phyloP scores from a whole-genome alignment of 768 basidiomycete genomes.

The Auricularia heimuer region DNA sequence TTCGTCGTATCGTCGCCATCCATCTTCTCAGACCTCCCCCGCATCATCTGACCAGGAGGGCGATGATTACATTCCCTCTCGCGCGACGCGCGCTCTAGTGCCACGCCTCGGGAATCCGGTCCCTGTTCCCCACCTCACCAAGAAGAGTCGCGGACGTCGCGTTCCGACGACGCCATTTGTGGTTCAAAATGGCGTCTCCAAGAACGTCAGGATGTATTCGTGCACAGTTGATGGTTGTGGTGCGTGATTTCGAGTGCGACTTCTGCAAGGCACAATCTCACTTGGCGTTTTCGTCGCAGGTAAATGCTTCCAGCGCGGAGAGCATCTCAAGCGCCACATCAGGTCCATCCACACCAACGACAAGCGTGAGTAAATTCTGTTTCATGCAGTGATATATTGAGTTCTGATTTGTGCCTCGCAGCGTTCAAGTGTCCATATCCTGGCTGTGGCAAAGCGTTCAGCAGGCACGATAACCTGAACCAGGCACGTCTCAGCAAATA shows the following conservation, averaged over 20 bases:
- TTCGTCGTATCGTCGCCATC: neutral
- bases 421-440: constrained; percentile 65
- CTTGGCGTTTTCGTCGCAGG: constrained; percentile 14
- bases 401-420: constrained; percentile 21
- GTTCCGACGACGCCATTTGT: constrained; percentile 14
- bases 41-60: neutral
- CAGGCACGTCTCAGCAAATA: neutral
- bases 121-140: constrained; percentile 19
- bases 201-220: constrained; percentile 40
- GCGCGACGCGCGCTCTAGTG: neutral
- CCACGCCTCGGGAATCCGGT: constrained; percentile 12
- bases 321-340: constrained; percentile 85
- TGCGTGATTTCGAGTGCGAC: neutral
- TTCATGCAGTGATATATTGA: constrained; percentile 9
- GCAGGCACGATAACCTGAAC: constrained; percentile 63
- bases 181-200: neutral
- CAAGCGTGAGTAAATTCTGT: constrained; percentile 54
- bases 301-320: constrained; percentile 79
- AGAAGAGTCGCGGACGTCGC: constrained; percentile 20
- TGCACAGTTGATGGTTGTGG: constrained; percentile 75
- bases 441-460: constrained; percentile 63
- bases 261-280: too few species aligned
- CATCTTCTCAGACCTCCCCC: neutral
- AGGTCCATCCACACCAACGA: constrained; percentile 86
- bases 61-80: neutral